Evolutionary conservation across 1,139 yeast species (phyloP), one percentile per base, ranked within the genome.

Genomic region (Nakaseomyces glabratus): DNA sequence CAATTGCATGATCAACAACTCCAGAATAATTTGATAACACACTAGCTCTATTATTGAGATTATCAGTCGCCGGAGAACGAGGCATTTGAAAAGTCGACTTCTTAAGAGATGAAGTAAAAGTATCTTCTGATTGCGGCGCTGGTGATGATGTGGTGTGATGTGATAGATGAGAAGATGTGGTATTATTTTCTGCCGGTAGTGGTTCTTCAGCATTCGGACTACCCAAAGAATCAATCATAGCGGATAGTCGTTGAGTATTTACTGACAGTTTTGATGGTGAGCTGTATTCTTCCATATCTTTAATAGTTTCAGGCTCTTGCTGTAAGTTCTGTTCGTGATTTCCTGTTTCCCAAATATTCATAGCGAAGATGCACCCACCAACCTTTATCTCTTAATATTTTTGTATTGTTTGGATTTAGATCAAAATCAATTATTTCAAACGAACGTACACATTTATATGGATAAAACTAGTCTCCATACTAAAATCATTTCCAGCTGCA

Each of bases 21-120:
- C 70, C 71, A 0, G 71, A 61, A 45, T 68, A 68, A 20, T 62
- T 63, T 0, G 72, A 67, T 29, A 64, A 43, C 42, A 62, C 47
- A 4, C 73, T 67, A 11, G 55, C 47, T 45, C 71, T 53, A 28
- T 60, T 60, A 3, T 56, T 63, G 10, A 43, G 34, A 9, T 33
- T 30, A n/a, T 34, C 26, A 9, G 45, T 40, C 5, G 36, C 43
- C 21, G 43, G 38, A 13, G 38, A 35, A 18, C 34, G 24, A 10
- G 28, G 29, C 15, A 32, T 15, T 19, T 26, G 20, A 8, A 26
- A 24, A 18, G 34, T 12, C 2, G 34, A 16, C 17, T 31, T 31
- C 11, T 12, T n/a, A n/a, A 18, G 12, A 1, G 33, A 16, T 15
- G 7, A 20, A 13, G 31, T 9, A 31, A 28, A 14, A 19, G 18